A percentile compares a stretch with the other conserved stretches of the same genome.
These are phyloP conservation scores for Russula dissimulans DNA, from an alignment of 768 basidiomycete genomes.

Conservation along the genomic window DNA sequence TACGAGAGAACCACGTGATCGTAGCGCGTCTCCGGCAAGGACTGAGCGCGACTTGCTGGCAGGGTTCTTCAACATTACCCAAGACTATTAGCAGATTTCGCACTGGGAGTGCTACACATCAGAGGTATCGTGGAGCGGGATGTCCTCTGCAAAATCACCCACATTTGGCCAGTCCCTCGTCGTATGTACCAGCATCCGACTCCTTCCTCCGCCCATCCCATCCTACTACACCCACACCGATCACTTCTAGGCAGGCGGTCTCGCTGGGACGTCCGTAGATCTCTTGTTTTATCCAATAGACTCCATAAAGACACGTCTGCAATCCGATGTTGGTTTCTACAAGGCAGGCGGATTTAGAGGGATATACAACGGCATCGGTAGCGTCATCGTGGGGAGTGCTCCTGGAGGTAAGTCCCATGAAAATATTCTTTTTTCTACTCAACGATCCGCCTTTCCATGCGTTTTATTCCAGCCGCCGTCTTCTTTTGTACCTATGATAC, in stretches of 20 bases:
- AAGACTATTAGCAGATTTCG: too few relatives aligned
- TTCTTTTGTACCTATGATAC: conserved; percentile 95
- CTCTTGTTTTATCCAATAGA: conserved; percentile 95
- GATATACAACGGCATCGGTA: conserved; percentile 89
- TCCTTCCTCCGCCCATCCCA: not conserved
- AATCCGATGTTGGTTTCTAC: conserved; percentile 79
- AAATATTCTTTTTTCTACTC: not conserved
- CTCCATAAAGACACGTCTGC: conserved; percentile 92
- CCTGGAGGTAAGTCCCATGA: conserved; percentile 64
- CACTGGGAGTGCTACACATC: not conserved
- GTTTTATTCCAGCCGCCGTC: conserved; percentile 57
- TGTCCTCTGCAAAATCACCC: conserved; percentile 15
- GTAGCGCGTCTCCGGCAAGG: not conserved
- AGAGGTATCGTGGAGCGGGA: not conserved
- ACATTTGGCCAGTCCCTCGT: conserved; percentile 28
- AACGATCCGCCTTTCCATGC: not conserved
- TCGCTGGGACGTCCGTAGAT: conserved; percentile 91
- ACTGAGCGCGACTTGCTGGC: not conserved
- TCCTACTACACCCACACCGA: not conserved
- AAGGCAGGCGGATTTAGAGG: conserved; percentile 82
- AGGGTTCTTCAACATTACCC: too few relatives aligned
- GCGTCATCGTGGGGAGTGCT: conserved; percentile 89
- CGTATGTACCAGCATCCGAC: conserved; percentile 18
- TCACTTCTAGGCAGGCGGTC: conserved; percentile 60
- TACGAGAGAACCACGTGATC: conserved; percentile 13